Evolutionary conservation across 2,329 filamentous ascomycete genomes (phyloP), one percentile per base, ranked within the genome.

Genomic region (Monilinia fructigena): DNA sequence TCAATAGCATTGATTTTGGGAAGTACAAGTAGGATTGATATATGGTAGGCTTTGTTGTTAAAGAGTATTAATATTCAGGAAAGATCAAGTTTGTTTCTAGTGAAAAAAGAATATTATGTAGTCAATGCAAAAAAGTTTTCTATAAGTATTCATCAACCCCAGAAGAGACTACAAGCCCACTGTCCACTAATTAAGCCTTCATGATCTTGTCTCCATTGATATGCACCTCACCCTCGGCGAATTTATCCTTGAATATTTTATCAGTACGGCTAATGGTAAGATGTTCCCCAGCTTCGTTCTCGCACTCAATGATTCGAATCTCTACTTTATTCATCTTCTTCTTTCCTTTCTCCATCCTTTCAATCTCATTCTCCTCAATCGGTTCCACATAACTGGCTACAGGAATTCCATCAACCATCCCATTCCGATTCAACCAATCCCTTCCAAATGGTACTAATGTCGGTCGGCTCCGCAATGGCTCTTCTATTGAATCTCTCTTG

Each of bases 391-490:
- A 23, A 53, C 12, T 7, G 18, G 38, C 26, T 35, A 56, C 26
- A 26, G 62, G 55, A 20, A 61, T 40, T 4, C 48, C 55, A 12
- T 66, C 63, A 23, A 47, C 26, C 45, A 53, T 54, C 3, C 63
- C 63, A 38, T 61, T 61, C 5, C 47, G 48, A 28, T 62, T 40
- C 23, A 71, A n/a, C 65, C 58, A 63, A 35, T 68, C 59, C 40
- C 65, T 66, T 5, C 35, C 55, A 61, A 70, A 70, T 6, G 70
- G 70, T 31, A 42, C 68, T 50, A 68, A 23, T 1, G 70, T 71
- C 12, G 55, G 38, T 42, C 58, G 55, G n/a, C 63, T 66, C 16
- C 23, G 35, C 26, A 65, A 56, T 7, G 69, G 68, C 55, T 53
- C 59, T 50, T 70, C 62, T 14, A 31, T 55, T 2, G 67, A 67